phyloP scores from a whole-genome alignment of 192 early-diverging fungal species.

The Funneliformis geosporum region DNA sequence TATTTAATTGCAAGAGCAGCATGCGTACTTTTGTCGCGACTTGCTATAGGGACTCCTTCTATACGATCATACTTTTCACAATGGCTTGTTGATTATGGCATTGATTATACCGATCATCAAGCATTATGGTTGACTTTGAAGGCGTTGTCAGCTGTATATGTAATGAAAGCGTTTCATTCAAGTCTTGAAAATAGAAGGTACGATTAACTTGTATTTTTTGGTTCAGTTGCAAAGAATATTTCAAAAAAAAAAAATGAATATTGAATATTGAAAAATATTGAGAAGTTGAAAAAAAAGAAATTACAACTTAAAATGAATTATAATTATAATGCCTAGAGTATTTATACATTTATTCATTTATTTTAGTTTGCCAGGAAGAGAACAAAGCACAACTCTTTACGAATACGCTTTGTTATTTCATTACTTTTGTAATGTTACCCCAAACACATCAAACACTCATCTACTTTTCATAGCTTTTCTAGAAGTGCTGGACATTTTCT shows the following conservation, averaged over 20 bases:
- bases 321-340: background rate
- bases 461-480: slow-evolving; percentile 47
- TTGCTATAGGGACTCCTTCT: background rate
- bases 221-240: background rate
- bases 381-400: slow-evolving; percentile 46
- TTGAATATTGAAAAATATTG: background rate
- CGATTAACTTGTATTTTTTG: background rate
- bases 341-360: background rate
- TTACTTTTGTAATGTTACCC: slow-evolving; percentile 43
- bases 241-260: background rate
- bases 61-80: slow-evolving; percentile 20
- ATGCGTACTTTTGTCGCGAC: slow-evolving; percentile 35
- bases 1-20: slow-evolving; percentile 46
- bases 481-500: slow-evolving; percentile 44
- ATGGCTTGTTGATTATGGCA: background rate
- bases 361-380: slow-evolving; percentile 33
- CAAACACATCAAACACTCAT: slow-evolving; percentile 37
- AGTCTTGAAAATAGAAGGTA: slow-evolving; percentile 34
- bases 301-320: background rate
- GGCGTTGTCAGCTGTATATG: slow-evolving; percentile 24
- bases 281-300: background rate
- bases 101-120: slow-evolving; percentile 36
- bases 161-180: slow-evolving; percentile 34
- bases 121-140: slow-evolving; percentile 31
- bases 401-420: slow-evolving; percentile 51